Percentiles rank a stretch among this genome's conserved stretches.
Evolutionary conservation across 2,329 filamentous ascomycete species (phyloP).

Genomic region (Cordyceps cateniannulata): DNA sequence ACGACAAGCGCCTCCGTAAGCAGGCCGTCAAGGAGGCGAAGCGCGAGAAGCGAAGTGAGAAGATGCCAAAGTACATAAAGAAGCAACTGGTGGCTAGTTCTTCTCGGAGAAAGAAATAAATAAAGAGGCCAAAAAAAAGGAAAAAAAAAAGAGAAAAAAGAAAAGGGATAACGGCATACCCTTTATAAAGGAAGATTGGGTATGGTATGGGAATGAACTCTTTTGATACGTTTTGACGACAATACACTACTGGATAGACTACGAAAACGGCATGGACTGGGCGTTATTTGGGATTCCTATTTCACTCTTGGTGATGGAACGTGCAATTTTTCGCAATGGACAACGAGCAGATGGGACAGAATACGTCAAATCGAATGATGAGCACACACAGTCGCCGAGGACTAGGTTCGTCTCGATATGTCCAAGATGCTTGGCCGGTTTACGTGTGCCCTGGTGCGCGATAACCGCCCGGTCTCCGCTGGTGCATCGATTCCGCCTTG

Average conservation of each 20-base stretch:
- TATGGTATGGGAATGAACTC: background rate
- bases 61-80: slow-evolving; percentile 95
- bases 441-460: slow-evolving; percentile 17
- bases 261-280: background rate
- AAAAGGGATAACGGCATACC: background rate
- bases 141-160: slow-evolving; percentile 8
- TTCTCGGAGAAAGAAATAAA: slow-evolving; percentile 55
- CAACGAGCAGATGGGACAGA: too few species aligned
- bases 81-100: slow-evolving; percentile 70
- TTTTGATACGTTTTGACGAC: background rate
- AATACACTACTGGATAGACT: background rate
- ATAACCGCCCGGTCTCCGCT: slow-evolving; percentile 31
- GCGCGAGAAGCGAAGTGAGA: slow-evolving; percentile 84
- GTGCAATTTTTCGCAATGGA: background rate
- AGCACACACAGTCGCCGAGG: slow-evolving; percentile 30
- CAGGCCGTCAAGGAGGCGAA: slow-evolving; percentile 90
- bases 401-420: slow-evolving; percentile 9
- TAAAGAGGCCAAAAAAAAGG: slow-evolving; percentile 18
- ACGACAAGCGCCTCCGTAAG: slow-evolving; percentile 77
- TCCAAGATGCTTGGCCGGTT: slow-evolving; percentile 17
- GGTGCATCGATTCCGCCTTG: slow-evolving; percentile 7
- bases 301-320: background rate
- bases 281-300: slow-evolving; percentile 4
- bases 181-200: slow-evolving; percentile 1
- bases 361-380: slow-evolving; percentile 39